Percentiles rank a stretch among this genome's conserved stretches.
Evolutionary conservation across 73 alveolate genomes (phyloP).

Genomic region (Symbiodinium pilosum): DNA sequence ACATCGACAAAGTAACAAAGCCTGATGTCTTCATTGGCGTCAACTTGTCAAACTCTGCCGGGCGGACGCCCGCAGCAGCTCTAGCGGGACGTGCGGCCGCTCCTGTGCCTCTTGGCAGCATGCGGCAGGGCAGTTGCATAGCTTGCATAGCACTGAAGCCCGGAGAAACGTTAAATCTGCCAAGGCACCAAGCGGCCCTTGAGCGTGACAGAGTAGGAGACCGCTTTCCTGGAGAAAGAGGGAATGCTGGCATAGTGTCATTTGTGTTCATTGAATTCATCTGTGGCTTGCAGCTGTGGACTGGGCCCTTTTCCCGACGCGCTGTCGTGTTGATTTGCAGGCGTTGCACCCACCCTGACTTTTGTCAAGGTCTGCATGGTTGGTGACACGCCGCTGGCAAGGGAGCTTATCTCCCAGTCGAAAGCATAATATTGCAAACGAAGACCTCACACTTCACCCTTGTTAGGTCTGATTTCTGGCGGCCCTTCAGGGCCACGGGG

Average conservation of each 20-base stretch:
- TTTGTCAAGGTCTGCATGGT: background rate
- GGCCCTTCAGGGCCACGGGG: constrained; percentile 12
- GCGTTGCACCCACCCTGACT: background rate
- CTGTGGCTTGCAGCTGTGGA: too few relatives aligned
- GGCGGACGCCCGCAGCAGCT: constrained; percentile 3
- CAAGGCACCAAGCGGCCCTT: constrained; percentile 5
- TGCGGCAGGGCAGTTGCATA: too few relatives aligned
- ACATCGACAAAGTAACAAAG: too few relatives aligned
- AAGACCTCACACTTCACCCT: background rate
- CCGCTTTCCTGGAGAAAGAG: background rate
- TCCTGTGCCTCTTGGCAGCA: background rate
- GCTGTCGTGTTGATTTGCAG: background rate
- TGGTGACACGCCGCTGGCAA: too few relatives aligned
- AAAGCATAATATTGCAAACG: too few relatives aligned
- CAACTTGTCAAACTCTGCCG: too few relatives aligned
- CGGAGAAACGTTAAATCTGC: too few relatives aligned
- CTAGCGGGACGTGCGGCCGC: background rate
- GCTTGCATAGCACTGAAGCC: too few relatives aligned
- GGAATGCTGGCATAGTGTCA: too few relatives aligned
- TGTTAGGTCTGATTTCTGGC: background rate
- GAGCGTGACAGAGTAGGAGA: background rate
- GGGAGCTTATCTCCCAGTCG: too few relatives aligned
- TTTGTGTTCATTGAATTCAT: too few relatives aligned
- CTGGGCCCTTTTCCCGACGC: background rate
- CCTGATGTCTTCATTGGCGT: too few relatives aligned